Percentiles rank a stretch among this genome's conserved stretches.
These are phyloP conservation scores for Hypoxylon lienhwacheense DNA, from an alignment of 495 filamentous ascomycete species.

Conservation along the genomic window DNA sequence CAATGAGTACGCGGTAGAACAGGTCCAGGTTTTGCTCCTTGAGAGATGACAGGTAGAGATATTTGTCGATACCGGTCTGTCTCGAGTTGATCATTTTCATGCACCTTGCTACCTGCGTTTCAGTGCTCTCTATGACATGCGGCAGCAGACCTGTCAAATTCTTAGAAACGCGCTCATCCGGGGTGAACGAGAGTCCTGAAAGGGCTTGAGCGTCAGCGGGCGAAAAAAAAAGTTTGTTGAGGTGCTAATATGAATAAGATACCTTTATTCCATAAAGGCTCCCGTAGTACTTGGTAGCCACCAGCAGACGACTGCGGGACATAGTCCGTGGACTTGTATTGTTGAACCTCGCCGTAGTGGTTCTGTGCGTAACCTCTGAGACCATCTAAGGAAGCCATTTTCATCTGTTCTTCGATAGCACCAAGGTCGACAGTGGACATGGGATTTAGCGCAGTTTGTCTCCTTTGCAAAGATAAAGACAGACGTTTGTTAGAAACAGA, in stretches of 20 bases:
- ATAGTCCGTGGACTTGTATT: conserved; percentile 54
- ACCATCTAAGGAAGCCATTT: conserved; percentile 55
- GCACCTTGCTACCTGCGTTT: conserved; percentile 57
- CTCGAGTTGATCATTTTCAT: conserved; percentile 73
- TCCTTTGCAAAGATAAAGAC: conserved; percentile 52
- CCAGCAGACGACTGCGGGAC: conserved; percentile 49
- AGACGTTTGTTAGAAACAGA: conserved; percentile 57
- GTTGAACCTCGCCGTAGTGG: conserved; percentile 54
- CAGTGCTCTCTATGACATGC: conserved; percentile 57
- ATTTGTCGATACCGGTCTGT: conserved; percentile 85
- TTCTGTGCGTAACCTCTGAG: conserved; percentile 56
- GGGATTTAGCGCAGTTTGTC: conserved; percentile 56
- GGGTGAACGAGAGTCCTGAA: conserved; percentile 58
- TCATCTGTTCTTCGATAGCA: conserved; percentile 58
- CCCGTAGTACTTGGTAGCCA: conserved; percentile 58
- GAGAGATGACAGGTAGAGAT: conserved; percentile 86
- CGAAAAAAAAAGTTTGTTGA: conserved; percentile 13
- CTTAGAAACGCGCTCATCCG: conserved; percentile 57
- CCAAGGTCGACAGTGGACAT: conserved; percentile 55
- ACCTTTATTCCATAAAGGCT: conserved; percentile 64
- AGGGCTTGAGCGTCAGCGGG: conserved; percentile 18
- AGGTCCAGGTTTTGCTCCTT: conserved; percentile 88
- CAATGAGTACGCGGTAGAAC: conserved; percentile 90
- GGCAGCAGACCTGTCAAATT: conserved; percentile 62
- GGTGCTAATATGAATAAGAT: conserved; percentile 4